Evolutionary conservation across 495 filamentous ascomycete genomes (phyloP), one percentile per base, ranked within the genome.

Genomic region (Neurospora sp.): DNA sequence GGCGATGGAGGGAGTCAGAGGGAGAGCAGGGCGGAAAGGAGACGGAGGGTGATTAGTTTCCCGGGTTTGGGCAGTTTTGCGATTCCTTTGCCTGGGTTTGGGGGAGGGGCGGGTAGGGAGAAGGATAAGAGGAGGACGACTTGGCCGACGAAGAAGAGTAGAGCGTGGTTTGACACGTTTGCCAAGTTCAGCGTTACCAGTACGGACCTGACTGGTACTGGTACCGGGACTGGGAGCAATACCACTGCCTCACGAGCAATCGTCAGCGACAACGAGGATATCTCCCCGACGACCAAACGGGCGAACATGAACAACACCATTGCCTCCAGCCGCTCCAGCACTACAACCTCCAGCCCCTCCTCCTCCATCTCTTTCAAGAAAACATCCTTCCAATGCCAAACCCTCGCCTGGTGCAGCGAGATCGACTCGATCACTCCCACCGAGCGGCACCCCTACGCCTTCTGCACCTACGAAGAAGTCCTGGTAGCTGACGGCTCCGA

Each of bases 101-200:
- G 54, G 1, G 9, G 21, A 11, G 9, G n/a, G 3, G 39, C 13
- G 39, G 48, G 31, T 24, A 59, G 11, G 54, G 54, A 31, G 24
- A 62, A 17, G 54, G 54, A 62, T 62, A 62, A 62, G 24, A 43
- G 76, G 11, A 75, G 77, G 31, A 74, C 71, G 39, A 80, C 78
- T 8, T 81, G 79, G 79, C 79, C 78, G 2, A 79, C 77, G 0
- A 76, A 79, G 39, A 76, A 74, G 9, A 77, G 78, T 1, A 74
- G 79, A 45, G 72, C 77, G 66, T 80, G 80, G 73, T 81, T 79
- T 71, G 79, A 81, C 17, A 79, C 77, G 4, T 81, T 81, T 38
- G 70, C 78, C 42, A 79, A 76, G 69, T 81, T 80, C 48, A 74
- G 73, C 40, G 75, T 73, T 8, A 78, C 78, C 0, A 62, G 54